These are phyloP conservation scores for Aspergillus fischeri DNA, from an alignment of 2,329 filamentous ascomycete genomes.

Conservation along the genomic window DNA sequence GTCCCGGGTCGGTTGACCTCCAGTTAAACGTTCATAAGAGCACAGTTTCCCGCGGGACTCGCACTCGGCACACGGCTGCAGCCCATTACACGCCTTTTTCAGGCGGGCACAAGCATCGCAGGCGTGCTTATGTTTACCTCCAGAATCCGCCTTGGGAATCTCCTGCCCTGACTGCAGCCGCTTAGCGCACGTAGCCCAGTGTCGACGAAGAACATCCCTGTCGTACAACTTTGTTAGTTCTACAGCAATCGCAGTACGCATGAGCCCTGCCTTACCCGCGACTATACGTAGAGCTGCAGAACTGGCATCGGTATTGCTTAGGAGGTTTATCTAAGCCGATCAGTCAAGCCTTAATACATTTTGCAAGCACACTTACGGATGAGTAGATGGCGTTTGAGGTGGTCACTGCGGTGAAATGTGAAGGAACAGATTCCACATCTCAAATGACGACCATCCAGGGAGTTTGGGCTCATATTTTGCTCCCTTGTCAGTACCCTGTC, in stretches of 20 bases:
- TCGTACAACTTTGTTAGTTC: background rate
- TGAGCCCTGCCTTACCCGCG: background rate
- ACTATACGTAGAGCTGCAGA: background rate
- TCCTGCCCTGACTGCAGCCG: background rate
- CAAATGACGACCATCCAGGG: background rate
- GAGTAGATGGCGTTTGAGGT: background rate
- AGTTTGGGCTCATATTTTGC: background rate
- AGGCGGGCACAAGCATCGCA: background rate
- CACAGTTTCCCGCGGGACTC: background rate
- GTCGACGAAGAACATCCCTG: background rate
- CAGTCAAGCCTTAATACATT: background rate
- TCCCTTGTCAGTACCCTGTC: background rate
- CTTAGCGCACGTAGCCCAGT: background rate
- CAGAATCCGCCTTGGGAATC: background rate
- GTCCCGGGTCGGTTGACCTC: too few species aligned
- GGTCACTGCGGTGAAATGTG: background rate
- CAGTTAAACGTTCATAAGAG: background rate
- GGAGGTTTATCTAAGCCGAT: background rate
- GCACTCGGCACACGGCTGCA: background rate
- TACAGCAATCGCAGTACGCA: background rate
- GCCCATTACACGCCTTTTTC: background rate
- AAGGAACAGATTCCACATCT: background rate
- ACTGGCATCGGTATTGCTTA: background rate
- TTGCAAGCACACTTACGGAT: background rate
- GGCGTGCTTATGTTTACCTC: background rate